Percentiles rank a stretch among this genome's conserved stretches.
phyloP scores from a whole-genome alignment of 441 rosid species.

The Melastoma candidum region DNA sequence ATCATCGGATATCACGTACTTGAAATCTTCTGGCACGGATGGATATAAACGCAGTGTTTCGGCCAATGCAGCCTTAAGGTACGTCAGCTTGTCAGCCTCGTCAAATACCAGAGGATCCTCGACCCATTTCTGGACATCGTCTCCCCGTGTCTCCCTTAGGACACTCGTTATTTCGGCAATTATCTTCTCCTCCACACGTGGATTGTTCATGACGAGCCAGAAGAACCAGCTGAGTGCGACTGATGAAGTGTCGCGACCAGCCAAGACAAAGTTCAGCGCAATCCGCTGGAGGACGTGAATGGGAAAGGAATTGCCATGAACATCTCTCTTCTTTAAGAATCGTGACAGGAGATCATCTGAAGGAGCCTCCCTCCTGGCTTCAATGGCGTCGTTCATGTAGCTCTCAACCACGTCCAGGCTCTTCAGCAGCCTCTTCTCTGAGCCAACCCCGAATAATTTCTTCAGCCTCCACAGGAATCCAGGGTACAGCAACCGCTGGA shows the following conservation, averaged over 20 bases:
- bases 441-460: slow-evolving; percentile 54
- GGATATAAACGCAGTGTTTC: slow-evolving; percentile 90
- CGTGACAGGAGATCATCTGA: slow-evolving; percentile 80
- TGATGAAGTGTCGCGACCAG: slow-evolving; percentile 90
- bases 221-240: slow-evolving; percentile 96
- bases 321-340: slow-evolving; percentile 70
- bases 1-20: slow-evolving; percentile 62
- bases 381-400: slow-evolving; percentile 76
- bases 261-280: slow-evolving; percentile 89
- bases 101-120: slow-evolving; percentile 71
- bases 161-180: slow-evolving; percentile 46
- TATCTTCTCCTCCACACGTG: slow-evolving; percentile 51
- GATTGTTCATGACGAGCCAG: slow-evolving; percentile 81
- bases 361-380: slow-evolving; percentile 52
- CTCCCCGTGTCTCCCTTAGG: slow-evolving; percentile 62
- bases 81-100: slow-evolving; percentile 67
- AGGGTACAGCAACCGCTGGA: slow-evolving; percentile 76
- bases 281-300: slow-evolving; percentile 71
- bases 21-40: slow-evolving; percentile 82
- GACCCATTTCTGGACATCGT: slow-evolving; percentile 46
- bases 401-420: slow-evolving; percentile 58
- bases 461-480: slow-evolving; percentile 67
- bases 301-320: slow-evolving; percentile 49
- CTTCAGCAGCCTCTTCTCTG: slow-evolving; percentile 42
- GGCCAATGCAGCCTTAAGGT: slow-evolving; percentile 80